These are phyloP conservation scores for Boletus bicolor DNA, from an alignment of 768 basidiomycete species.

Conservation along the genomic window DNA sequence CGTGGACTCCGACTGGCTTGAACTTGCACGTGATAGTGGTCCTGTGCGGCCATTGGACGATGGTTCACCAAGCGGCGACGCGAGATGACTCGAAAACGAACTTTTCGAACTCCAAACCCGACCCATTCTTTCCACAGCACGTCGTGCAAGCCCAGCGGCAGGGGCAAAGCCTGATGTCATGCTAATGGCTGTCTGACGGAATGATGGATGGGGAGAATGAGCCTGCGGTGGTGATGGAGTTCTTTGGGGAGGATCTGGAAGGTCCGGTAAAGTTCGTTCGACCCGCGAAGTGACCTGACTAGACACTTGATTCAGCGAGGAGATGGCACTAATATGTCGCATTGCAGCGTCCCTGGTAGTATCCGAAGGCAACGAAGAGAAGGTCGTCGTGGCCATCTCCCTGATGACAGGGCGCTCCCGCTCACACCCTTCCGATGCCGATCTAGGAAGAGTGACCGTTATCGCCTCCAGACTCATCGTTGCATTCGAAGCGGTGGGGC, in stretches of 20 bases:
- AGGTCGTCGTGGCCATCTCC: conserved; percentile 42
- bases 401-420: conserved; percentile 42
- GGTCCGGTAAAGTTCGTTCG: conserved; percentile 30
- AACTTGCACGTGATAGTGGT: conserved; percentile 37
- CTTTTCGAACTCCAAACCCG: conserved; percentile 53
- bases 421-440: conserved; percentile 31
- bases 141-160: conserved; percentile 70
- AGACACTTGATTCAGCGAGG: conserved; percentile 24
- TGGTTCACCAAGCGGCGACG: conserved; percentile 42
- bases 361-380: conserved; percentile 27
- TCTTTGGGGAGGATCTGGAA: conserved; percentile 24
- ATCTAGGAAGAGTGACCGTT: conserved; percentile 27
- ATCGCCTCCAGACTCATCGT: conserved; percentile 33
- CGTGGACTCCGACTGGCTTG: conserved; percentile 36
- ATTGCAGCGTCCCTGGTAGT: conserved; percentile 28
- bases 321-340: conserved; percentile 20
- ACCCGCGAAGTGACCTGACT: conserved; percentile 25
- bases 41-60: conserved; percentile 37
- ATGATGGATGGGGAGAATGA: conserved; percentile 30
- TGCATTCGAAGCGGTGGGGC: conserved; percentile 23
- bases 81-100: conserved; percentile 39
- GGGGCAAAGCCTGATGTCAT: conserved; percentile 67
- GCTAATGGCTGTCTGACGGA: conserved; percentile 69
- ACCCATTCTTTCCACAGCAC: conserved; percentile 76
- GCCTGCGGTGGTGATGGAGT: conserved; percentile 1